Evolutionary conservation across 192 early-diverging fungal species (phyloP).

Genomic region (Rhizophagus sp.): DNA sequence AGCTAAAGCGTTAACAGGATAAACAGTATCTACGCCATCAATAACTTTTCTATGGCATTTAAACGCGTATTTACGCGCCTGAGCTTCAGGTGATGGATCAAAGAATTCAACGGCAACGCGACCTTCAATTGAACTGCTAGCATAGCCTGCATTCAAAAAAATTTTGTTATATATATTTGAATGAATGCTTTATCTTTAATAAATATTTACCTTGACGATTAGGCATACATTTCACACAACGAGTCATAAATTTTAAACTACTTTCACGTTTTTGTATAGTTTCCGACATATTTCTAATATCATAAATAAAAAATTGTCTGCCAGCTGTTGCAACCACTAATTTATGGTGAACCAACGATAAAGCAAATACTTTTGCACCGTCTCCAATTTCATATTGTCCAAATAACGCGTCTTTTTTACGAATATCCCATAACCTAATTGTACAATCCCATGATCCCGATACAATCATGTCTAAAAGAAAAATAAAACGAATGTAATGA

Average conservation of each 20-base stretch:
- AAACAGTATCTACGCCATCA: conserved; percentile 81
- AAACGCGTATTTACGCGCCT: conserved; percentile 89
- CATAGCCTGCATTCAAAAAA: conserved; percentile 65
- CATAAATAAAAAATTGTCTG: conserved; percentile 78
- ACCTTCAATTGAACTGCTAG: conserved; percentile 89
- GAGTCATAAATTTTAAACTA: conserved; percentile 88
- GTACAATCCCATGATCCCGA: conserved; percentile 94
- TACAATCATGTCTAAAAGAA: conserved; percentile 59
- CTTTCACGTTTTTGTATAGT: conserved; percentile 73
- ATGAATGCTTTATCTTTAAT: neutral
- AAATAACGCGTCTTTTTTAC: conserved; percentile 41
- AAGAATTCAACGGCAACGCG: conserved; percentile 94
- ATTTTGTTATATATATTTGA: neutral
- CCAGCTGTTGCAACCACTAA: conserved; percentile 84
- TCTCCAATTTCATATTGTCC: conserved; percentile 45
- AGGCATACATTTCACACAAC: conserved; percentile 84
- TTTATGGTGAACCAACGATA: conserved; percentile 74
- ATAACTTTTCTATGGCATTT: conserved; percentile 89
- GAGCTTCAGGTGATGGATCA: conserved; percentile 63
- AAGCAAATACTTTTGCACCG: conserved; percentile 80
- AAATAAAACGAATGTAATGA: neutral
- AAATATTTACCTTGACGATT: conserved; percentile 59
- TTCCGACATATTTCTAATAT: conserved; percentile 78
- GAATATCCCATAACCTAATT: conserved; percentile 76
- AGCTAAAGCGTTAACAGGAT: conserved; percentile 91